Base-by-base conservation (phyloP, 1,139 yeast species). In the Zhuliangozyma parablackwelliae region DNA sequence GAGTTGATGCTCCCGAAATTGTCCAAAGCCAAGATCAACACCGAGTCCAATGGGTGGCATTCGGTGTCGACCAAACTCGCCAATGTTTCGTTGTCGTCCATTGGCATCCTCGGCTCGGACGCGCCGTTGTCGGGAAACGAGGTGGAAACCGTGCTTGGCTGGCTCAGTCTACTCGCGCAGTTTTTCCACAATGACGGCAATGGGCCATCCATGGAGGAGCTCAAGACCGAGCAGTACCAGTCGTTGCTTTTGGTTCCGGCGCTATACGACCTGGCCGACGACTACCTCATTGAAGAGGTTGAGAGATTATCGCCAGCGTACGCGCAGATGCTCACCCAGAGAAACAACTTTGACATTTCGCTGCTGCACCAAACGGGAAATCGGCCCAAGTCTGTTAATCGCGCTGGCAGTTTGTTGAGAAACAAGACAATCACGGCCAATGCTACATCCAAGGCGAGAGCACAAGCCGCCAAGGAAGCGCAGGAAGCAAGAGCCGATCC, bases 131-230 rank as follows among this genome's bases (percentile, higher is more conserved):
- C 84, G 0, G 63, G 65, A 28, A 65, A 62, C 30, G 95, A 88
- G 53, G 65, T 84, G 30, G 89, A 82, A 40, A 76, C 83, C 1
- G 78, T 85, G 1, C 80, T 83, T 45, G 69, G 77, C 1, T 88
- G 96, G 96, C 57, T 85, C 20, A 69, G 78, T 38, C 69, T 82
- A 9, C 61, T 86, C 28, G 77, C 82, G 43, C 88, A 80, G 42
- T 87, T 86, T 54, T 87, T 88, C 61, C 80, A 87, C 53, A 82
- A 85, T 51, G 81, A 76, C 39, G 96, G 96, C 1, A 83, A 82
- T 35, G 96, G 96, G 0, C 94, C 94, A 0, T 75, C 89, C 0
- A 53, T 85, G 30, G 80, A 75, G 44, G 78, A 75, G 9, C 61
- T 87, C 50, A 82, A 80, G 46, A 78, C 78, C 40, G 78, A 73